Evolutionary conservation across 768 basidiomycete genomes (phyloP), one percentile per base, ranked within the genome.

Genomic region (Glaciozyma martinii): DNA sequence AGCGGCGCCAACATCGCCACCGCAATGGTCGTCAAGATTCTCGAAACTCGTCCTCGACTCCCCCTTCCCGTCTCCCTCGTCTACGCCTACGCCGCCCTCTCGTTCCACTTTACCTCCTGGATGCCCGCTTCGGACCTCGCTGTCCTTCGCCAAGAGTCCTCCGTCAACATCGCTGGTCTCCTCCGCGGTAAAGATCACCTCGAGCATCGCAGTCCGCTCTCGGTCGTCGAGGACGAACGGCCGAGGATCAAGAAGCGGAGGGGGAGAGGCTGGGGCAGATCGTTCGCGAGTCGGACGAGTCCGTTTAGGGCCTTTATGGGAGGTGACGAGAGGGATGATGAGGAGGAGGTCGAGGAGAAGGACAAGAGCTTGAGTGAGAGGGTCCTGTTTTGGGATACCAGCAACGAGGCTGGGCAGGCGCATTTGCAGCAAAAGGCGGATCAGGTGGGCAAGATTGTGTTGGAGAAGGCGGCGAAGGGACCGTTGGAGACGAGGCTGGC

Each of bases 41-140:
- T 98, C 49, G 91, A 97, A 77, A 80, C 72, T 75, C 71, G 75
- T 72, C 66, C 78, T 76, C 21, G 78, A 27, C 79, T 94, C 40
- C 87, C 86, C 2, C 80, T 82, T 23, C 95, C 95, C 2, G 78
- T 86, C 46, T 88, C 88, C 2, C 80, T 98, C 63, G 85, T 95
- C 33, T 82, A 94, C 60, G 90, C 85, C 70, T 99, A 98, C 76
- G 84, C 93, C 0, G 88, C 88, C 30, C 82, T 98, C 53, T 93
- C 98, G 76, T 98, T 99, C 79, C 97, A 98, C 76, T 97, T 94
- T 73, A 91, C 90, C 0, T 94, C 92, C 27, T 98, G 94, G 94
- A 91, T 92, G 90, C 82, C 88, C 0, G 43, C 65, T 1, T 47
- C 56, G 12, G 68, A 97, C 75, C 80, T 97, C 62, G 85, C 84